Evolutionary conservation across 495 filamentous ascomycete species (phyloP).

Genomic region (Apodospora peruviana): DNA sequence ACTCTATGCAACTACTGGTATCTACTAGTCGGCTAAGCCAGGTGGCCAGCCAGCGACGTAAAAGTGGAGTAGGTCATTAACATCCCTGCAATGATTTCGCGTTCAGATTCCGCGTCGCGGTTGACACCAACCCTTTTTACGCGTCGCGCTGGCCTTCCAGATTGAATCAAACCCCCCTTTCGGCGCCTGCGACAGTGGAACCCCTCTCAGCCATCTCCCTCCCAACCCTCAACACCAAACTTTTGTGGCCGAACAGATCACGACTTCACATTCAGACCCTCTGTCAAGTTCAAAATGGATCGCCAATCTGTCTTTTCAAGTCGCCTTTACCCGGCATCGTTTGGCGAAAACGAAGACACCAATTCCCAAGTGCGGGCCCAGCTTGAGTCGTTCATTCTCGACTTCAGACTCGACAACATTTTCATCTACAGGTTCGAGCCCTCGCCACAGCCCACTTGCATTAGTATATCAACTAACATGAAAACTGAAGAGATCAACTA

Average conservation of each 20-base stretch:
- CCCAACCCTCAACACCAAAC: constrained; percentile 1
- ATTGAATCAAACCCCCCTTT: constrained; percentile 9
- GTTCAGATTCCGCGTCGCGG: no score
- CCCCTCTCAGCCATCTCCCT: constrained; percentile 8
- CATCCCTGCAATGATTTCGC: no score
- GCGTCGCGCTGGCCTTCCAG: no score
- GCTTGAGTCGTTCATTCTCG: constrained; percentile 80
- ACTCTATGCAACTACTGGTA: no score
- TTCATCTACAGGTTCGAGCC: constrained; percentile 76
- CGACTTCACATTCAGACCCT: not conserved
- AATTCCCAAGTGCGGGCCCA: constrained; percentile 54
- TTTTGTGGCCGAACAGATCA: not conserved
- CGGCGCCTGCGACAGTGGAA: constrained; percentile 1
- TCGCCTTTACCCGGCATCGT: constrained; percentile 37
- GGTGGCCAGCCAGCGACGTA: no score
- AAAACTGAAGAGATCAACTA: constrained; percentile 72
- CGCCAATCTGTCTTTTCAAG: constrained; percentile 78
- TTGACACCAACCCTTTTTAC: no score
- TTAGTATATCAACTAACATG: constrained; percentile 10
- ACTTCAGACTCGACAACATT: constrained; percentile 91
- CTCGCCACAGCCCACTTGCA: not conserved
- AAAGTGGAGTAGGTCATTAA: no score
- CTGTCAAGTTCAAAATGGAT: constrained; percentile 57
- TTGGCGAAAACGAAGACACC: constrained; percentile 48
- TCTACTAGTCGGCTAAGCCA: no score